These are phyloP conservation scores for Podila epicladia DNA, from an alignment of 192 early-diverging fungal species.

Conservation along the genomic window DNA sequence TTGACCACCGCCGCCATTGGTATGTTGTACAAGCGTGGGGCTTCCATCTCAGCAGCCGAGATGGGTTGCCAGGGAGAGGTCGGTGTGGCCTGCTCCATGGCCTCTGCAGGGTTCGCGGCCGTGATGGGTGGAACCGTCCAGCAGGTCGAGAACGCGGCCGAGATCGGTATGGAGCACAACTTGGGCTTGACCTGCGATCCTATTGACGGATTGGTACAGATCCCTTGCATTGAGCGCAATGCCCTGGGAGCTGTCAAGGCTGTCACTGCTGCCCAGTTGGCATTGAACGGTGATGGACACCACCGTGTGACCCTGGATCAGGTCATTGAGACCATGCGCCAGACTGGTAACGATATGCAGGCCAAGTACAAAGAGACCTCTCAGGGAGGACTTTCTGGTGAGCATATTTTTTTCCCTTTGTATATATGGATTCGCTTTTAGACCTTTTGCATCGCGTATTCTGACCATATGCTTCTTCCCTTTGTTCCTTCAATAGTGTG, in stretches of 20 bases:
- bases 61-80: conserved; percentile 99
- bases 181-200: conserved; percentile 90
- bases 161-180: conserved; percentile 96
- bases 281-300: conserved; percentile 91
- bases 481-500: conserved; percentile 2
- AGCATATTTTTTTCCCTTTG: conserved; percentile 29
- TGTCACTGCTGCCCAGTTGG: conserved; percentile 94
- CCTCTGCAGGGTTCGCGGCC: conserved; percentile 93
- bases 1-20: conserved; percentile 94
- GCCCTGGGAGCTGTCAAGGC: conserved; percentile 96
- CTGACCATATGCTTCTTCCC: not conserved
- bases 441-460: not conserved
- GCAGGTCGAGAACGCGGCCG: conserved; percentile 96
- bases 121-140: conserved; percentile 93
- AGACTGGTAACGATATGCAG: conserved; percentile 92
- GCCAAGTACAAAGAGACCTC: conserved; percentile 98
- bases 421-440: not conserved
- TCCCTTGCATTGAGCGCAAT: conserved; percentile 97
- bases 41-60: conserved; percentile 93
- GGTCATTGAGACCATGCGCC: conserved; percentile 95
- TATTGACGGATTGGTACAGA: conserved; percentile 91
- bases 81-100: conserved; percentile 97
- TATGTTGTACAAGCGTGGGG: conserved; percentile 97
- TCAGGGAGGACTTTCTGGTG: conserved; percentile 92
- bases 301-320: conserved; percentile 94